Conservation (phyloP, 2,329 filamentous ascomycete species). For the Cladophialophora chaetospira region DNA sequence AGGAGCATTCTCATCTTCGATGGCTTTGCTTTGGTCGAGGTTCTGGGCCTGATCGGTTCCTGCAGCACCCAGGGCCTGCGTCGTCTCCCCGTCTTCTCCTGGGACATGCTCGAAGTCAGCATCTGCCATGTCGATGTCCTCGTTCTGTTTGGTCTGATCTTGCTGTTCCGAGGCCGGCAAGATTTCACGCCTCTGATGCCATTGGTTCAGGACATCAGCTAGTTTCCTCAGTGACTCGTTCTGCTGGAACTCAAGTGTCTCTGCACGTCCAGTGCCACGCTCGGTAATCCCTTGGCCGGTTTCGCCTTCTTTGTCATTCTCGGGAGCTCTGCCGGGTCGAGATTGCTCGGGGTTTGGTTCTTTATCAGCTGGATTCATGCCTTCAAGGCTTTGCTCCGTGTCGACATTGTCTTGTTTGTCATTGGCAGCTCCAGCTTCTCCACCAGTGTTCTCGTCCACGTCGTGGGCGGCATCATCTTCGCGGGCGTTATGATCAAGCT, state of each 20-base stretch:
- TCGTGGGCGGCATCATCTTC: constrained; percentile 46
- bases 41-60: constrained; percentile 83
- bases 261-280: constrained; percentile 29
- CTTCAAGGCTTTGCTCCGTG: constrained; percentile 36
- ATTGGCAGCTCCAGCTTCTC: constrained; percentile 46
- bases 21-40: constrained; percentile 84
- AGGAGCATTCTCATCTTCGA: constrained; percentile 65
- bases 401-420: constrained; percentile 43
- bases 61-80: constrained; percentile 87
- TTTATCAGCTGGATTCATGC: constrained; percentile 28
- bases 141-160: constrained; percentile 54
- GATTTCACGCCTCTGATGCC: constrained; percentile 90
- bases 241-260: constrained; percentile 37
- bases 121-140: constrained; percentile 71
- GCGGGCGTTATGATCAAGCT: constrained; percentile 29
- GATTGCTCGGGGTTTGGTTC: constrained; percentile 27
- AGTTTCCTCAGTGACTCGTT: constrained; percentile 88
- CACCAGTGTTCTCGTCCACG: constrained; percentile 49
- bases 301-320: constrained; percentile 29
- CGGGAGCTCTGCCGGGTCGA: constrained; percentile 28
- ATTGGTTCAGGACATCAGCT: constrained; percentile 87
- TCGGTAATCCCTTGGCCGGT: constrained; percentile 29
- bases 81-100: constrained; percentile 77
- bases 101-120: constrained; percentile 94
- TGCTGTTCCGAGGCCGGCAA: constrained; percentile 59